phyloP scores from a whole-genome alignment of 805 yeast species.

The Yarrowia hollandica region DNA sequence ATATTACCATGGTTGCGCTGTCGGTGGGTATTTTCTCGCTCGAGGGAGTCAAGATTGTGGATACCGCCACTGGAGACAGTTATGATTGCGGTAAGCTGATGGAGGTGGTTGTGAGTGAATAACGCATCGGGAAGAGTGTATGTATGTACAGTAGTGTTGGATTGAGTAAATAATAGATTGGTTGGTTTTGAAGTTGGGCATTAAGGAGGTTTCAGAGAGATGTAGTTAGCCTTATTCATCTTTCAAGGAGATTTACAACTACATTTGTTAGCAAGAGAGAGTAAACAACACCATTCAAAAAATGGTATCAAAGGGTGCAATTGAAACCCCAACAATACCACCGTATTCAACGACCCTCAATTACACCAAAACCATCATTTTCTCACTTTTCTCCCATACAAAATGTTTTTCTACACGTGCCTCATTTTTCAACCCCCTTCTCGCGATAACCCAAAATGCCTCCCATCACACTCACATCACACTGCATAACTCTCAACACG shows the following conservation, averaged over 20 bases:
- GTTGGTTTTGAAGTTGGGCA: too few species aligned
- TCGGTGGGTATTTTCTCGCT: slow-evolving; percentile 64
- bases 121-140: too few species aligned
- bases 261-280: too few species aligned
- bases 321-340: too few species aligned
- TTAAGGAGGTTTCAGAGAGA: too few species aligned
- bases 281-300: neutral
- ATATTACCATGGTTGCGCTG: slow-evolving; percentile 59
- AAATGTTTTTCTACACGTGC: too few species aligned
- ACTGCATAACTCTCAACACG: neutral
- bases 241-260: too few species aligned
- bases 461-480: neutral
- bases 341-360: neutral
- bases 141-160: too few species aligned
- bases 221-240: too few species aligned
- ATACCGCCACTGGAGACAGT: slow-evolving; percentile 62
- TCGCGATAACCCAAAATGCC: slow-evolving; percentile 15
- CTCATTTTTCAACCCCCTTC: neutral
- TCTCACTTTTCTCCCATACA: neutral
- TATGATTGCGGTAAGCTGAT: slow-evolving; percentile 69
- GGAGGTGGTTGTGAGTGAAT: slow-evolving; percentile 57
- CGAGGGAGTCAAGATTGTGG: slow-evolving; percentile 65
- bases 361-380: neutral
- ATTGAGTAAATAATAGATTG: too few species aligned
- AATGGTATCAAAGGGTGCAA: too few species aligned